phyloP scores from a whole-genome alignment of 1,139 yeast species.

The Ogataea hybrid region DNA sequence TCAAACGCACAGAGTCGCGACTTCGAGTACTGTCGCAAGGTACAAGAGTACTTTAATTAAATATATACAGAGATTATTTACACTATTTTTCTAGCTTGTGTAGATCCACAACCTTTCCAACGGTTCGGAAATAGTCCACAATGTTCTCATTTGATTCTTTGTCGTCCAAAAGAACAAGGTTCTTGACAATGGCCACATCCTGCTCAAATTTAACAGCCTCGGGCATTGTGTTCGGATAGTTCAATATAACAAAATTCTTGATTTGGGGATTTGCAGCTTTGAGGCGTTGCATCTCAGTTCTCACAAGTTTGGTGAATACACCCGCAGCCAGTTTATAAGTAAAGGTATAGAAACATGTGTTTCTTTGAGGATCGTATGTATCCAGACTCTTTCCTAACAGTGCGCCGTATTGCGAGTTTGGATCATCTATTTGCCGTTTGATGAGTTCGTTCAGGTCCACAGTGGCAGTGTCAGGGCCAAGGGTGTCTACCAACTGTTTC shows the following conservation, averaged over 20 bases:
- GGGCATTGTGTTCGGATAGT: slow-evolving; percentile 56
- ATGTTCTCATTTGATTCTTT: slow-evolving; percentile 36
- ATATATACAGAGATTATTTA: slow-evolving; percentile 1
- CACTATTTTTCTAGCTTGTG: slow-evolving; percentile 14
- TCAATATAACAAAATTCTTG: slow-evolving; percentile 44
- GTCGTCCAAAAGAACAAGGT: slow-evolving; percentile 37
- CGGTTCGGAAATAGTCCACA: slow-evolving; percentile 59
- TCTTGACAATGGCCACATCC: slow-evolving; percentile 47
- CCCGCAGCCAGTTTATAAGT: slow-evolving; percentile 53
- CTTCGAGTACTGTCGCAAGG: slow-evolving; percentile 18
- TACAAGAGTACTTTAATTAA: slow-evolving; percentile 9
- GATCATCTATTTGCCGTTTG: slow-evolving; percentile 41
- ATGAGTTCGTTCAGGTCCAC: slow-evolving; percentile 51
- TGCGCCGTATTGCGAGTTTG: slow-evolving; percentile 42
- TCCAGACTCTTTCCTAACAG: slow-evolving; percentile 35
- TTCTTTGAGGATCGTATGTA: slow-evolving; percentile 22
- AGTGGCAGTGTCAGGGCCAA: slow-evolving; percentile 34
- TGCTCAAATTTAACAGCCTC: slow-evolving; percentile 66
- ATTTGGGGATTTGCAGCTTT: slow-evolving; percentile 38
- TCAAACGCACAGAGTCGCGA: slow-evolving; percentile 22
- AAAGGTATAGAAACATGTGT: slow-evolving; percentile 28
- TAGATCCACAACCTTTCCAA: slow-evolving; percentile 42
- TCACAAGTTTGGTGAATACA: slow-evolving; percentile 53
- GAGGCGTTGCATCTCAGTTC: slow-evolving; percentile 42
- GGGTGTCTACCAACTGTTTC: slow-evolving; percentile 13